These are phyloP conservation scores for Cymbopogon citratus DNA, from an alignment of 176 grass and related monocot genomes.

Conservation along the genomic window DNA sequence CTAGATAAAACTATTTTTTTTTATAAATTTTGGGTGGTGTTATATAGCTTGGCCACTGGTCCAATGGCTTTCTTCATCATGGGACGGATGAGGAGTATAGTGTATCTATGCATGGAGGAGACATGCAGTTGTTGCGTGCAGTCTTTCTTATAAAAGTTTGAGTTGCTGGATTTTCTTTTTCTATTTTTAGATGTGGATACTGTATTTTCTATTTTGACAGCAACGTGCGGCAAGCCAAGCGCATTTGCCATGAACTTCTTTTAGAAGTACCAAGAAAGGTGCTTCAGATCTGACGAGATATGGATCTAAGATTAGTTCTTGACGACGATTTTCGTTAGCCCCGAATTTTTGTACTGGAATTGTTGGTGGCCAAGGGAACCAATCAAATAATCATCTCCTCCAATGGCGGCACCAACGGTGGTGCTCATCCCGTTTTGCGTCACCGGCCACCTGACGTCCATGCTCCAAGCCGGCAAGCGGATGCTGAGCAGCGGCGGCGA, in stretches of 20 bases:
- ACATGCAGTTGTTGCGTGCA: no score
- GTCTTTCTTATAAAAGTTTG: no score
- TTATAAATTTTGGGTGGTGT: no score
- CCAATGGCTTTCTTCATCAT: no score
- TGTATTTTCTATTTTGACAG: neutral
- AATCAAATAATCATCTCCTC: neutral
- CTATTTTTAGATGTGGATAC: neutral
- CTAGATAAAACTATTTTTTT: no score
- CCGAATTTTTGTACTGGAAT: neutral
- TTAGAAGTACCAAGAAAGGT: neutral
- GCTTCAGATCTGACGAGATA: neutral
- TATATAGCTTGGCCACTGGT: no score
- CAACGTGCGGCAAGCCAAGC: neutral
- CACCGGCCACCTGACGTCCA: slow-evolving; percentile 19
- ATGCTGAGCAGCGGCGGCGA: slow-evolving; percentile 8
- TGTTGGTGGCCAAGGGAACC: neutral
- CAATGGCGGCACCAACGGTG: neutral
- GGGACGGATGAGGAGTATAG: no score
- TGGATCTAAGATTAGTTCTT: neutral
- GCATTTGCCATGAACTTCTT: neutral
- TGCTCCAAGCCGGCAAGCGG: slow-evolving; percentile 14
- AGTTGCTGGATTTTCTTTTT: no score
- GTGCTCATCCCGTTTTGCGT: slow-evolving; percentile 12
- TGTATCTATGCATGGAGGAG: no score
- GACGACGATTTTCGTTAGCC: neutral